Percentiles rank a stretch among this genome's conserved stretches.
phyloP scores from a whole-genome alignment of 345 rosid genomes.

The Kernera saxatilis region DNA sequence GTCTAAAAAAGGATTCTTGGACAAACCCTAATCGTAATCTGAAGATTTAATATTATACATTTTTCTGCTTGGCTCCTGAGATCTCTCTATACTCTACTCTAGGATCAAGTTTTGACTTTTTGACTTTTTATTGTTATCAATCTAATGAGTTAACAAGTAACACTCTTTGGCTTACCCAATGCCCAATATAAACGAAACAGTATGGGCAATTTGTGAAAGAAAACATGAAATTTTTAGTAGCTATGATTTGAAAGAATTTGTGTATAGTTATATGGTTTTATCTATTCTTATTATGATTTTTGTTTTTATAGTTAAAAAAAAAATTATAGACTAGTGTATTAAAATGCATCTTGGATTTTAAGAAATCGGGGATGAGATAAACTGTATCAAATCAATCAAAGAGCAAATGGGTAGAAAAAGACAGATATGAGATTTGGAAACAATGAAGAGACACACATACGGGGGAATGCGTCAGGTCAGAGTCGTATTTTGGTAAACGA shows the following conservation, averaged over 20 bases:
- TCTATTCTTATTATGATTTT: background rate
- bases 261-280: background rate
- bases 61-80: background rate
- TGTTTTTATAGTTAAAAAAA: no score
- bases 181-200: background rate
- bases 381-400: background rate
- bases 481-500: constrained; percentile 17
- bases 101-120: background rate
- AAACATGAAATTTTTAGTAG: background rate
- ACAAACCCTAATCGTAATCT: constrained; percentile 8
- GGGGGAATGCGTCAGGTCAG: constrained; percentile 14
- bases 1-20: constrained; percentile 3
- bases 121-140: background rate
- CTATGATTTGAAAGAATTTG: no score
- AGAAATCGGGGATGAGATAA: background rate
- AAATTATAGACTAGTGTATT: no score
- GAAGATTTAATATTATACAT: background rate
- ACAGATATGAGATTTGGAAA: constrained; percentile 2
- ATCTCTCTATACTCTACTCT: background rate
- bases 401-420: constrained; percentile 18
- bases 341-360: background rate
- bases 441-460: background rate
- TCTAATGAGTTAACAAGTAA: background rate
- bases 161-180: background rate
- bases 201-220: background rate